Percentiles rank a stretch among this genome's conserved stretches.
Evolutionary conservation across 2,329 filamentous ascomycete species (phyloP).

Genomic region (Neurospora sp.): DNA sequence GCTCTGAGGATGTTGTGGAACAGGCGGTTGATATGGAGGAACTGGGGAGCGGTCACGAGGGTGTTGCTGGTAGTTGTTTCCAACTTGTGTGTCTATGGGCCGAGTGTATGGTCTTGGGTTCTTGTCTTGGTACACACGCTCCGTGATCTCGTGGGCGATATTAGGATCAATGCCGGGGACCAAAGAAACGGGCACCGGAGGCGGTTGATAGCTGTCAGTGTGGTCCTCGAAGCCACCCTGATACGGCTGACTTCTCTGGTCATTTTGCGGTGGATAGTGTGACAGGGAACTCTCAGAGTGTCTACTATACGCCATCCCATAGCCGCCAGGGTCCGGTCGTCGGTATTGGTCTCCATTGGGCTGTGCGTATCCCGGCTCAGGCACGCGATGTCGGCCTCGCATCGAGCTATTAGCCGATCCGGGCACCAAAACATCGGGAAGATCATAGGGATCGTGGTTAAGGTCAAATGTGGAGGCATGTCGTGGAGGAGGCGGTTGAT

Average conservation of each 20-base stretch:
- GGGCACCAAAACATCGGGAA: neutral
- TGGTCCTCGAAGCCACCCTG: conserved; percentile 28
- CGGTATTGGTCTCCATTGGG: conserved; percentile 13
- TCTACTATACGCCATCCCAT: conserved; percentile 15
- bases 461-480: conserved; percentile 41
- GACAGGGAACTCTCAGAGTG: conserved; percentile 15
- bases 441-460: conserved; percentile 26
- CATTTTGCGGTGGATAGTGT: conserved; percentile 21
- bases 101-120: conserved; percentile 35
- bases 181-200: conserved; percentile 44
- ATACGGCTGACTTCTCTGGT: conserved; percentile 22
- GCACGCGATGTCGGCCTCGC: conserved; percentile 23
- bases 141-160: conserved; percentile 45
- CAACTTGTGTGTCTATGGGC: conserved; percentile 26
- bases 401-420: conserved; percentile 1
- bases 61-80: conserved; percentile 22
- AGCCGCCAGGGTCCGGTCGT: conserved; percentile 22
- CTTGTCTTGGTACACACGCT: conserved; percentile 47
- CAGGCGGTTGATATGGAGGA: conserved; percentile 9
- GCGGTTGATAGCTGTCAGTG: conserved; percentile 29
- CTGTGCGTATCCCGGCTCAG: conserved; percentile 22
- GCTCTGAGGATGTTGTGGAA: conserved; percentile 26
- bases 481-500: conserved; percentile 30
- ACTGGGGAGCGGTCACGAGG: conserved; percentile 21
- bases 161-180: conserved; percentile 50